Evolutionary conservation across 257 asterid species (phyloP).

Genomic region (Linaria vulgaris): DNA sequence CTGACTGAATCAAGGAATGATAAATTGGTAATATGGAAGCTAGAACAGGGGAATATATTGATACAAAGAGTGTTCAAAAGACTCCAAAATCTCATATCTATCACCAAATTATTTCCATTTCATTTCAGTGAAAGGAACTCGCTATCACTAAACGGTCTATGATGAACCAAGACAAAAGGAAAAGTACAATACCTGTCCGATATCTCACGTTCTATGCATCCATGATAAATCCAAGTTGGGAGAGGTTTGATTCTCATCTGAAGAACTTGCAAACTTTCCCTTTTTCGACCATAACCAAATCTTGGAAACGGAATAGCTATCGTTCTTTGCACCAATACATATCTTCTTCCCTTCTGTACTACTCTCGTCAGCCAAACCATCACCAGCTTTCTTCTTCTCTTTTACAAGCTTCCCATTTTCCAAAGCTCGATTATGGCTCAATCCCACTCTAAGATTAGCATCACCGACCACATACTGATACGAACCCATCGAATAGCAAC

Average conservation of each 20-base stretch:
- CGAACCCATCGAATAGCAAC: conserved; percentile 93
- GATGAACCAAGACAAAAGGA: conserved; percentile 24
- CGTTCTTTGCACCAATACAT: conserved; percentile 73
- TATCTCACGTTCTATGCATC: conserved; percentile 42
- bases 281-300: conserved; percentile 95
- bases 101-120: conserved; percentile 23
- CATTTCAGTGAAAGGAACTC: conserved; percentile 23
- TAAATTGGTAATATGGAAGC: neutral
- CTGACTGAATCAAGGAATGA: conserved; percentile 6
- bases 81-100: conserved; percentile 31
- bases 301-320: conserved; percentile 95
- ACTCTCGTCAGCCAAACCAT: conserved; percentile 29
- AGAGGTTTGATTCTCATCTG: conserved; percentile 36
- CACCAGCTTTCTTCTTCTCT: conserved; percentile 31
- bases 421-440: conserved; percentile 40
- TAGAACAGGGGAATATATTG: neutral
- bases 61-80: conserved; percentile 8
- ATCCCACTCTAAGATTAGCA: conserved; percentile 65
- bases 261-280: conserved; percentile 65
- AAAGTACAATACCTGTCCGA: conserved; percentile 30
- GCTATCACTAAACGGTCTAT: conserved; percentile 20
- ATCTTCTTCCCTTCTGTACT: conserved; percentile 77
- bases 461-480: conserved; percentile 89
- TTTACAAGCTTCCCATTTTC: conserved; percentile 27
- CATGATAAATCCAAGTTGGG: conserved; percentile 45